These are phyloP conservation scores for Penicillium herquei DNA, from an alignment of 495 filamentous ascomycete species.

Conservation along the genomic window DNA sequence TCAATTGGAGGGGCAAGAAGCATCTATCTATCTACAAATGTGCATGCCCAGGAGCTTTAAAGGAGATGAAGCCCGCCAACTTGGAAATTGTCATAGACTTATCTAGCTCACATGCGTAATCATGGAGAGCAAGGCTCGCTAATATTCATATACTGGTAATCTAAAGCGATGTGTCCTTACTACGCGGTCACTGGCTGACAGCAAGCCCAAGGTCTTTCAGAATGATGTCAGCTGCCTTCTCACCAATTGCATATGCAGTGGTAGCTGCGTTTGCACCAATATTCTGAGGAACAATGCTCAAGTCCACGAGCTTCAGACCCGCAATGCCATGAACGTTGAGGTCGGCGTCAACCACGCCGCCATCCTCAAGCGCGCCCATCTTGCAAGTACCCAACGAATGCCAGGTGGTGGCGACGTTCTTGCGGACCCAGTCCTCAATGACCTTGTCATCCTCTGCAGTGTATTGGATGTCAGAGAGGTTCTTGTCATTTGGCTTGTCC, in stretches of 20 bases:
- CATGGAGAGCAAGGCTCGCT: neutral
- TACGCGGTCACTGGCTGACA: neutral
- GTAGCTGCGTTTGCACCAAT: neutral
- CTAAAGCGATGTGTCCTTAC: neutral
- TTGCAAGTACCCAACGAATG: conserved; percentile 1
- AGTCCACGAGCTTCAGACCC: neutral
- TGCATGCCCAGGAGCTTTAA: too few species aligned
- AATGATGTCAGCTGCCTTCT: conserved; percentile 1
- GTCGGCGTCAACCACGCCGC: neutral
- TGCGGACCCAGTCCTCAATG: conserved; percentile 1
- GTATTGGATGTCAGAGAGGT: neutral
- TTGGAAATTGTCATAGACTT: too few species aligned
- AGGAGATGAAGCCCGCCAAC: too few species aligned
- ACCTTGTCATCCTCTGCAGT: conserved; percentile 1
- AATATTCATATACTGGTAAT: neutral
- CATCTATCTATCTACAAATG: too few species aligned
- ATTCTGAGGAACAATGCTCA: neutral
- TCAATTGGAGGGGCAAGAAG: too few species aligned
- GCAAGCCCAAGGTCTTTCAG: neutral
- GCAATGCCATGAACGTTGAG: neutral
- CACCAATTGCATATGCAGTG: conserved; percentile 1
- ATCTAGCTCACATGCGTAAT: too few species aligned
- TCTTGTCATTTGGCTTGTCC: neutral
- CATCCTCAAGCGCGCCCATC: neutral
- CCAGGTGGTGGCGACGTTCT: neutral